Conservation (phyloP, 2,329 filamentous ascomycete species). For the Pseudogymnoascus sp. region DNA sequence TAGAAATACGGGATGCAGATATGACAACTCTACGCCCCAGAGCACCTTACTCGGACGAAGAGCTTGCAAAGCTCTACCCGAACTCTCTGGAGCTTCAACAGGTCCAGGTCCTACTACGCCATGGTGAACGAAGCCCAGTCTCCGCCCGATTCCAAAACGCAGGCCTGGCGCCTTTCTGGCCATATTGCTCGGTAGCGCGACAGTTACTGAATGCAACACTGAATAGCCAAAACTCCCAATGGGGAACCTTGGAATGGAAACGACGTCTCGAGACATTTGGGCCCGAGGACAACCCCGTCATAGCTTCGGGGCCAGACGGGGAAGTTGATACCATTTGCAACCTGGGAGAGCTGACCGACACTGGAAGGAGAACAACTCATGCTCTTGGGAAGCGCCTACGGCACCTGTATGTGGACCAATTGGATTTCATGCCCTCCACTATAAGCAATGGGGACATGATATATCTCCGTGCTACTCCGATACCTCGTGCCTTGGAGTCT, state of each 20-base stretch:
- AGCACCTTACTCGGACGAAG: slow-evolving; percentile 68
- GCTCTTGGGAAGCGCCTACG: slow-evolving; percentile 61
- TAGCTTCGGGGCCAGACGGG: slow-evolving; percentile 59
- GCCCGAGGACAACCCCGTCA: slow-evolving; percentile 56
- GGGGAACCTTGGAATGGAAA: slow-evolving; percentile 44
- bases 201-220: slow-evolving; percentile 59
- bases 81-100: slow-evolving; percentile 70
- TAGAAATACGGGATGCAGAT: background rate
- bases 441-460: slow-evolving; percentile 51
- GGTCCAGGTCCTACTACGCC: slow-evolving; percentile 78
- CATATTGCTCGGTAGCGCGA: slow-evolving; percentile 75
- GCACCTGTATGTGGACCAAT: slow-evolving; percentile 64
- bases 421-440: slow-evolving; percentile 58
- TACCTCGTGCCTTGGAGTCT: slow-evolving; percentile 69
- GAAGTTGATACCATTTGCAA: slow-evolving; percentile 77
- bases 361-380: slow-evolving; percentile 63
- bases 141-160: slow-evolving; percentile 80
- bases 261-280: slow-evolving; percentile 80
- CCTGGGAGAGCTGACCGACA: slow-evolving; percentile 67
- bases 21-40: slow-evolving; percentile 78
- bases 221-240: slow-evolving; percentile 36
- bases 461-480: slow-evolving; percentile 66
- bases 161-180: slow-evolving; percentile 66
- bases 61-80: slow-evolving; percentile 77
- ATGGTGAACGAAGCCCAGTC: slow-evolving; percentile 78